Evolutionary conservation across 2,329 filamentous ascomycete species (phyloP).

Genomic region (Xylariaceae sp.): DNA sequence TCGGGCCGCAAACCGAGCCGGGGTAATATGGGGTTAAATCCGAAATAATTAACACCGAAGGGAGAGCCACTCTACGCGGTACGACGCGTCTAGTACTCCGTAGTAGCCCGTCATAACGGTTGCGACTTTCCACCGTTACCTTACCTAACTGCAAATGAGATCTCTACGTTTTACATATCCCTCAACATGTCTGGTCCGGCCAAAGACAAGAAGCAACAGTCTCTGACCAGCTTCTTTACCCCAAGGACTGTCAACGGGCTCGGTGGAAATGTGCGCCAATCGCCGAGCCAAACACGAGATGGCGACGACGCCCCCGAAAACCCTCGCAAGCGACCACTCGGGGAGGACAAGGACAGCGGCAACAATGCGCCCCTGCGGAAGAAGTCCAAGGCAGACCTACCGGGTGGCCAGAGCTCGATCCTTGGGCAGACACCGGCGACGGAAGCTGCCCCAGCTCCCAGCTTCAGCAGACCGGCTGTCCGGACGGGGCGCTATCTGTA

Average conservation of each 20-base stretch:
- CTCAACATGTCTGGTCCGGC: slow-evolving; percentile 30
- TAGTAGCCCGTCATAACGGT: neutral
- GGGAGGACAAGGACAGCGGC: slow-evolving; percentile 36
- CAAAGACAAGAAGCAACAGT: slow-evolving; percentile 63
- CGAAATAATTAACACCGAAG: neutral
- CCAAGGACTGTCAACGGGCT: slow-evolving; percentile 48
- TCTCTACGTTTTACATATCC: neutral
- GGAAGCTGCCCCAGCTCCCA: slow-evolving; percentile 12
- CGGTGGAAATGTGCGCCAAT: slow-evolving; percentile 16
- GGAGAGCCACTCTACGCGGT: slow-evolving; percentile 1
- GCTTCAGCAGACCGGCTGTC: slow-evolving; percentile 21
- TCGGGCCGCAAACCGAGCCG: no score
- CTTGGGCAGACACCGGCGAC: slow-evolving; percentile 29
- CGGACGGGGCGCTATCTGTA: slow-evolving; percentile 49
- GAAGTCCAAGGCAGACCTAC: slow-evolving; percentile 35
- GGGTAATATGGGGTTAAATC: no score
- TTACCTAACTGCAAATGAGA: neutral
- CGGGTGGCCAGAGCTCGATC: slow-evolving; percentile 32
- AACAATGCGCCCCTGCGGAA: slow-evolving; percentile 39
- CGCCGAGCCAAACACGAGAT: slow-evolving; percentile 22
- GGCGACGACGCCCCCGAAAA: slow-evolving; percentile 16
- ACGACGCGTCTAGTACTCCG: neutral
- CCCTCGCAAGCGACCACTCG: slow-evolving; percentile 44
- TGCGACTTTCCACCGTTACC: neutral
- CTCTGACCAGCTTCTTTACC: slow-evolving; percentile 80